phyloP scores from a whole-genome alignment of 768 basidiomycete species.

The Mycena venus region DNA sequence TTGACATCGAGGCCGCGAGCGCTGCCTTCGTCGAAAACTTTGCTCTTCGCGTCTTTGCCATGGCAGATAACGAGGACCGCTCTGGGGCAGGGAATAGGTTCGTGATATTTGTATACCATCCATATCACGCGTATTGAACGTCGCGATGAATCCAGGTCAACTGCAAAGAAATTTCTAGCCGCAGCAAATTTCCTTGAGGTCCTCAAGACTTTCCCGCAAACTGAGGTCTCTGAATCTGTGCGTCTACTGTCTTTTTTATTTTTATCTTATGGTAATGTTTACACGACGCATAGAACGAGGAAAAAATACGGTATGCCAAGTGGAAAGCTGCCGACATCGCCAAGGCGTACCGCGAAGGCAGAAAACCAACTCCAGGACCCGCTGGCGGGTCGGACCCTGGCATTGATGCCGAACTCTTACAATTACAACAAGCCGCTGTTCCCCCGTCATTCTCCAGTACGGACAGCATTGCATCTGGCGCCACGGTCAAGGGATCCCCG shows the following conservation, averaged over 20 bases:
- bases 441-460: constrained; percentile 21
- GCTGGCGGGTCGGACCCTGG: constrained; percentile 63
- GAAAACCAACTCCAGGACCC: constrained; percentile 85
- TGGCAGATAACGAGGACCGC: constrained; percentile 94
- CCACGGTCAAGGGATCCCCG: constrained; percentile 34
- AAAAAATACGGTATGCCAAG: constrained; percentile 93
- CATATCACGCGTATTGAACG: constrained; percentile 16
- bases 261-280: constrained; percentile 7
- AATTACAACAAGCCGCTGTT: constrained; percentile 18
- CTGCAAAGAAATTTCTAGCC: constrained; percentile 95
- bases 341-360: constrained; percentile 95
- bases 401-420: constrained; percentile 38
- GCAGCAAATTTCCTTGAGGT: constrained; percentile 96
- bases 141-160: constrained; percentile 68
- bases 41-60: constrained; percentile 88
- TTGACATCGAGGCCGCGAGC: constrained; percentile 86
- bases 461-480: constrained; percentile 12
- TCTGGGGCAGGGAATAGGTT: constrained; percentile 82
- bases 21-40: constrained; percentile 96
- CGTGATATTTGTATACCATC: constrained; percentile 26
- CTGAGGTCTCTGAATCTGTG: constrained; percentile 71
- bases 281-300: constrained; percentile 68
- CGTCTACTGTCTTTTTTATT: constrained; percentile 35
- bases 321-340: constrained; percentile 98
- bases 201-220: constrained; percentile 79